Base-by-base conservation (phyloP, 495 filamentous ascomycete species). In the Aspergillus biplanus region DNA sequence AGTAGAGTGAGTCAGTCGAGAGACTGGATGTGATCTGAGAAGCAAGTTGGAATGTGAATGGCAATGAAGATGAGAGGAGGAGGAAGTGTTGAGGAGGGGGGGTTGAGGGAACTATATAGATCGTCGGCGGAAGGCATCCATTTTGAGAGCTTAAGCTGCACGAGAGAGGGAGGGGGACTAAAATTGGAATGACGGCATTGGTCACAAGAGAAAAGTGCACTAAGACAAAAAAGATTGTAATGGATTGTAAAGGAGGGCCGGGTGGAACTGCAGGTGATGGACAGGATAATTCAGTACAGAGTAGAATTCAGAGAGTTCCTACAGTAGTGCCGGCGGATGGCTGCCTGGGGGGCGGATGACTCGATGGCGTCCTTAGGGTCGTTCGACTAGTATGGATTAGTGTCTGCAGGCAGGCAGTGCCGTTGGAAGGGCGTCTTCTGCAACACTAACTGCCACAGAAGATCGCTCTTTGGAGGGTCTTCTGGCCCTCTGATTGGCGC, bases 101-200 rank as follows among this genome's bases (percentile, higher is more conserved):
- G 39, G 33, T 39, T 11, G 16, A 7, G 55, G 44, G 53, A 48
- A 33, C 62, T 63, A 63, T 63, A 62, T 62, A 62, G 50, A 54
- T 54, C 42, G 27, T 21, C 4, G 56, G 35, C 7, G 33, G 52
- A 56, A 58, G 61, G 58, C 63, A 61, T 42, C 63, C 58, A 61
- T 50, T 35, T 65, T 61, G n/a, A 49, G 32, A 16, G 8, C 39
- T 34, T 56, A 32, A 49, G 42, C 53, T 35, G 46, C 47, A 56
- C 11, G 33, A 21, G 33, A 15, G 31, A n/a, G 18, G 42, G 15
- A n/a, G 21, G 13, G 27, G 27, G 33, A 35, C 58, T 53, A 53
- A 34, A 60, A 53, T 42, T 52, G 48, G 58, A 62, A 61, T 67
- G 61, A 61, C 61, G 56, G 65, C 61, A 64, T 61, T 67, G 60